Conservation (phyloP, 768 basidiomycete species). For the Udeniomyces megalosporus region DNA sequence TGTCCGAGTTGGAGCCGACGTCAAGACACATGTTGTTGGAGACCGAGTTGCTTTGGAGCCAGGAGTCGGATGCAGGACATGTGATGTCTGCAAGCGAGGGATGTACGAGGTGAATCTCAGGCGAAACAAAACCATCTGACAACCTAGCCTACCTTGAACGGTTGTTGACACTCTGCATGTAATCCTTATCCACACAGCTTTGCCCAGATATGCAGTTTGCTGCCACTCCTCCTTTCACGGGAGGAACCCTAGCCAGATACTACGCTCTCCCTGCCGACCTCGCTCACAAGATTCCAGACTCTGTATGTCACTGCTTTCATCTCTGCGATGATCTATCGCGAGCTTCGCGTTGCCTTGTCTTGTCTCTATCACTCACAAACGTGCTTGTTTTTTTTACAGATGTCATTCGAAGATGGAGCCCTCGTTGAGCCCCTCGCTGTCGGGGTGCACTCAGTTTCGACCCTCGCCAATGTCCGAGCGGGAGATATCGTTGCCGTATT, state of each 20-base stretch:
- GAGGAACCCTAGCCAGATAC: conserved; percentile 63
- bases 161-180: background rate
- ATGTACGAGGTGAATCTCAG: conserved; percentile 40
- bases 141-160: background rate
- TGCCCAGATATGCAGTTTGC: conserved; percentile 77
- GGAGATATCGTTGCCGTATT: conserved; percentile 67
- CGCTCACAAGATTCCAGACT: conserved; percentile 29
- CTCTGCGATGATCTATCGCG: background rate
- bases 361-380: too few species aligned
- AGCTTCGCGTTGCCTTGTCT: background rate
- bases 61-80: conserved; percentile 66
- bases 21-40: conserved; percentile 60
- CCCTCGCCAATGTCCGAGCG: conserved; percentile 52
- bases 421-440: conserved; percentile 96
- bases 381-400: background rate
- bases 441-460: conserved; percentile 71
- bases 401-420: conserved; percentile 67
- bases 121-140: background rate
- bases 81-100: conserved; percentile 69
- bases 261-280: conserved; percentile 70
- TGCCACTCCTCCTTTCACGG: conserved; percentile 71
- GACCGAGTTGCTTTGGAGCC: conserved; percentile 87
- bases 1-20: conserved; percentile 35
- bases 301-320: background rate
- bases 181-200: conserved; percentile 37